Evolutionary conservation across 768 basidiomycete genomes (phyloP), one percentile per base, ranked within the genome.

Genomic region (Amyloporia xantha): DNA sequence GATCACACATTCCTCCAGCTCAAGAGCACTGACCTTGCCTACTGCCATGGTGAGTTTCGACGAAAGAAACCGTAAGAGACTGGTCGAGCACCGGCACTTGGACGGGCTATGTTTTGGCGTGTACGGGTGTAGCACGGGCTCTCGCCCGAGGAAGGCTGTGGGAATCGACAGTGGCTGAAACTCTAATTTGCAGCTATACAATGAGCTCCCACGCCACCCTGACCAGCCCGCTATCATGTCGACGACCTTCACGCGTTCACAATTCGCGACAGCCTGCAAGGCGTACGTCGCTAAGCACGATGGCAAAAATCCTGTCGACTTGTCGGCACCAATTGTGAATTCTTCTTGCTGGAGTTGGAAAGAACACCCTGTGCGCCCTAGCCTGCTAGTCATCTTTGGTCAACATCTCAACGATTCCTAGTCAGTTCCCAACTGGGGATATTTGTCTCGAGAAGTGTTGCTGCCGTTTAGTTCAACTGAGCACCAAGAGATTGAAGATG

Each of bases 21-120:
- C 19, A 21, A 5, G 19, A 12, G 28, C 28, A 67, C 80, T 44
- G 54, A 87, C 88, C 81, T 90, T 91, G 69, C 88, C 88, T 74
- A 91, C 89, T 66, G 88, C 89, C 89, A 91, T 91, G 66, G 47
- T 58, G 62, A 50, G 64, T 62, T 70, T 39, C 38, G 17, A n/a
- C 38, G 12, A 39, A 39, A 21, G 38, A 21, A 39, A 39, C 38
- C 38, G 38, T 39, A 39, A 21, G 38, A 39, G 38, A 39, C 38
- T 33, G 30, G 30, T 62, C 63, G 56, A 60, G 64, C 70, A 68
- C 65, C 71, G 72, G 68, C 61, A 70, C 59, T 72, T 71, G 74
- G 69, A 68, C 67, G 71, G 68, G 73, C 72, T 72, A 64, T 56
- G 69, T 75, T 74, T 73, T 64, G 62, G 53, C 59, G 62, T 60